These are phyloP conservation scores for Ajuga reptans DNA, from an alignment of 305 asterid species.

Conservation along the genomic window DNA sequence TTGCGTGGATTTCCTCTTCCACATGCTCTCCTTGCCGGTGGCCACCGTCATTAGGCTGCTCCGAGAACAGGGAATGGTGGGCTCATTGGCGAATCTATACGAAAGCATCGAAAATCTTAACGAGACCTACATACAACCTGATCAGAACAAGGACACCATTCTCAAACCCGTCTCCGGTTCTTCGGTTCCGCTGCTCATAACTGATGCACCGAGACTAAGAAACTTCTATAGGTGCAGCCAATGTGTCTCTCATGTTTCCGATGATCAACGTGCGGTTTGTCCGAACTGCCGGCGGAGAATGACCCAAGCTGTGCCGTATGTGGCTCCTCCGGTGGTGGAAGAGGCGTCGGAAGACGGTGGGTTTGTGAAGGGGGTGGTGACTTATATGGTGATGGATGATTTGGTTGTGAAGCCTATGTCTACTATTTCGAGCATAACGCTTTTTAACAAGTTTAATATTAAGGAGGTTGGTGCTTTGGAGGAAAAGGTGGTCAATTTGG, in stretches of 20 bases:
- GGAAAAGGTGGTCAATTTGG: slow-evolving; percentile 27
- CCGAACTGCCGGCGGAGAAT: background rate
- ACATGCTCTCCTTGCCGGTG: slow-evolving; percentile 22
- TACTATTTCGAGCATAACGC: slow-evolving; percentile 27
- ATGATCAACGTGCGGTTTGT: background rate
- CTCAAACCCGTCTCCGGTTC: slow-evolving; percentile 16
- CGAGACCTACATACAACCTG: slow-evolving; percentile 18
- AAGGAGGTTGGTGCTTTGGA: slow-evolving; percentile 27
- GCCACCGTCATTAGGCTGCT: slow-evolving; percentile 20
- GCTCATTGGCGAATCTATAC: slow-evolving; percentile 24
- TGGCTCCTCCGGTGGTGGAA: background rate
- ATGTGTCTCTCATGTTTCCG: background rate
- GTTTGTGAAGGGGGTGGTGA: slow-evolving; percentile 29
- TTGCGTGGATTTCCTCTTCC: slow-evolving; percentile 28
- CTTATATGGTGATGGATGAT: slow-evolving; percentile 36
- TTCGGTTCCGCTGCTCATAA: slow-evolving; percentile 11
- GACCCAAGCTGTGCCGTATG: background rate
- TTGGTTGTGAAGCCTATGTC: slow-evolving; percentile 38
- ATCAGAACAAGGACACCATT: slow-evolving; percentile 15
- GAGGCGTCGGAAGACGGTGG: background rate
- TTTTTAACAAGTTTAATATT: slow-evolving; percentile 24
- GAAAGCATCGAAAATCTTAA: slow-evolving; percentile 23
- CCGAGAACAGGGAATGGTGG: background rate
- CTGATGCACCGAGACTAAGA: background rate
- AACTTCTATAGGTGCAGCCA: background rate